phyloP scores from a whole-genome alignment of 129 eudicot genomes.

The Helianthus tuberosus region DNA sequence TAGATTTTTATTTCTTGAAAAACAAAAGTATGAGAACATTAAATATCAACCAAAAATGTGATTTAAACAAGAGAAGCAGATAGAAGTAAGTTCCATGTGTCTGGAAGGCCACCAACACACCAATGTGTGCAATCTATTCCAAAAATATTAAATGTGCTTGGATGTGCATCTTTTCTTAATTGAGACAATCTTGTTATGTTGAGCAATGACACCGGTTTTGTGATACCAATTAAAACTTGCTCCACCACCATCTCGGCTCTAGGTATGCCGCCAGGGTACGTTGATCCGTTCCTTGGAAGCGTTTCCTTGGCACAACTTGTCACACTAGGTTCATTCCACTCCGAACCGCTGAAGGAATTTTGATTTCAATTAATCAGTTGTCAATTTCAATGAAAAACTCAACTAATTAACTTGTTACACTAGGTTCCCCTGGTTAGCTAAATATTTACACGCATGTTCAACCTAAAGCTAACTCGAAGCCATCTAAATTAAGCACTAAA shows the following conservation, averaged over 20 bases:
- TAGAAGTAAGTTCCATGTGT: constrained; percentile 73
- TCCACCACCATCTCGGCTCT: constrained; percentile 52
- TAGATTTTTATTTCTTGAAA: no score
- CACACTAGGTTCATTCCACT: constrained; percentile 50
- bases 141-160: constrained; percentile 44
- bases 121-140: constrained; percentile 87
- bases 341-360: constrained; percentile 41
- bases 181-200: constrained; percentile 67
- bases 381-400: background rate
- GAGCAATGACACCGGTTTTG: constrained; percentile 46
- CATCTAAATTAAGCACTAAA: no score
- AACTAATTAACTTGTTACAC: no score
- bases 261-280: constrained; percentile 46
- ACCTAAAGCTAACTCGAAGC: no score
- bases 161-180: constrained; percentile 76
- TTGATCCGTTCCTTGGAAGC: constrained; percentile 49
- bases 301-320: constrained; percentile 50
- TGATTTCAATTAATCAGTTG: background rate
- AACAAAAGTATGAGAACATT: no score
- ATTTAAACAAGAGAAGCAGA: constrained; percentile 37
- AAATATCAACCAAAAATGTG: no score
- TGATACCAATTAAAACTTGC: constrained; percentile 38
- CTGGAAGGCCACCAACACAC: constrained; percentile 81
- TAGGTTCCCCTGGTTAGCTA: no score
- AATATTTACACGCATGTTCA: no score